A percentile compares a stretch with the other conserved stretches of the same genome.
Evolutionary conservation across 805 yeast species (phyloP).

Genomic region (Pichia californica): DNA sequence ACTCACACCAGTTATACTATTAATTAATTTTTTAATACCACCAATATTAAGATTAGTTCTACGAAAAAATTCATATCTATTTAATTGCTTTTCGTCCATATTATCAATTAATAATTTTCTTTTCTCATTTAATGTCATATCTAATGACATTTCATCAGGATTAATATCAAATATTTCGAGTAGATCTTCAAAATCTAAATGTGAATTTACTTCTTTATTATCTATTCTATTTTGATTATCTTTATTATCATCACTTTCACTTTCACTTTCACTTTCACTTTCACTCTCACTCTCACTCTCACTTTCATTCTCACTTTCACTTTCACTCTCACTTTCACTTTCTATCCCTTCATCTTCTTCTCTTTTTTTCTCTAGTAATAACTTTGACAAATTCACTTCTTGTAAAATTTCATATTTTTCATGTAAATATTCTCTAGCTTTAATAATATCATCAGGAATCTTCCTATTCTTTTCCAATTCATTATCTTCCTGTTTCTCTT

Average conservation of each 20-base stretch:
- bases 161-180: constrained; percentile 26
- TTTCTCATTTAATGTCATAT: constrained; percentile 47
- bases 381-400: constrained; percentile 19
- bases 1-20: constrained; percentile 70
- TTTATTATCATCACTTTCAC: neutral
- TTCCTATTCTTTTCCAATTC: constrained; percentile 8
- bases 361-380: constrained; percentile 20
- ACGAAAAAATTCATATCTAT: constrained; percentile 79
- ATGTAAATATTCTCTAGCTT: constrained; percentile 21
- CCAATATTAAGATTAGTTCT: constrained; percentile 68
- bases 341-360: constrained; percentile 27
- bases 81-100: constrained; percentile 77
- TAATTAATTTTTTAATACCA: constrained; percentile 75
- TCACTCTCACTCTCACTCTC: constrained; percentile 15
- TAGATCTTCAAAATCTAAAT: constrained; percentile 24
- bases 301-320: constrained; percentile 11
- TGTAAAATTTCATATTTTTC: constrained; percentile 19
- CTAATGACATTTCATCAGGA: constrained; percentile 27
- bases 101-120: constrained; percentile 60
- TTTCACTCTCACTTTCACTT: constrained; percentile 21
- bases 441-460: constrained; percentile 21
- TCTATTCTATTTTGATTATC: constrained; percentile 17
- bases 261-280: constrained; percentile 10
- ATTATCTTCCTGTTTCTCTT: no score
- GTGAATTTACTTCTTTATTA: constrained; percentile 15